phyloP scores from a whole-genome alignment of 345 rosid genomes.

The Turnera subulata region DNA sequence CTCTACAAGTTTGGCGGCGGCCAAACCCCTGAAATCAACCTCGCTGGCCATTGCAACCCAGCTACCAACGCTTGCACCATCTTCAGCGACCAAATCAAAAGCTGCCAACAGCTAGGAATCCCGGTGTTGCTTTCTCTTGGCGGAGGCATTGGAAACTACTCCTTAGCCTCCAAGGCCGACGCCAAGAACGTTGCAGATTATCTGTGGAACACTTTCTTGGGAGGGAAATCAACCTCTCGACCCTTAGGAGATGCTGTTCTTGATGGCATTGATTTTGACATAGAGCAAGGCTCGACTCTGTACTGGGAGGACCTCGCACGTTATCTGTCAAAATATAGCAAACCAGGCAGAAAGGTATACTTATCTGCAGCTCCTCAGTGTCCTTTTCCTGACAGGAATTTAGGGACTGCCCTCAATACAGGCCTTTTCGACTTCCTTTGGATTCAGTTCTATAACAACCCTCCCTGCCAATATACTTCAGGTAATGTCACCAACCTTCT shows the following conservation, averaged over 20 bases:
- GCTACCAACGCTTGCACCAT: background rate
- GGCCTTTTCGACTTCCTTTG: conserved; percentile 18
- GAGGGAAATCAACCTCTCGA: conserved; percentile 11
- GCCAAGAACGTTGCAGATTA: conserved; percentile 10
- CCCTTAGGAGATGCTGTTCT: conserved; percentile 19
- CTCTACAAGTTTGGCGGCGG: conserved; percentile 11
- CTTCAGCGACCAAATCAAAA: background rate
- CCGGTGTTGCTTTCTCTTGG: conserved; percentile 16
- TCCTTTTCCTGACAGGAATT: conserved; percentile 8
- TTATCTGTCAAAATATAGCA: background rate
- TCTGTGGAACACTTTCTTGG: conserved; percentile 14
- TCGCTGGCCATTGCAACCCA: conserved; percentile 19
- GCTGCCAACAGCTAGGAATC: conserved; percentile 13
- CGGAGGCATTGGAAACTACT: conserved; percentile 2
- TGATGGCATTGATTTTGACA: conserved; percentile 21
- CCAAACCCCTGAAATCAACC: conserved; percentile 10
- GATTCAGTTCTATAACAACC: conserved; percentile 21
- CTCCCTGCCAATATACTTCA: conserved; percentile 2
- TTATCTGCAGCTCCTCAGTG: conserved; percentile 24
- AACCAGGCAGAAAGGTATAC: background rate
- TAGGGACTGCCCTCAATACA: conserved; percentile 5
- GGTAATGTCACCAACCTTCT: background rate
- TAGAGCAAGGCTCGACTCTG: conserved; percentile 3
- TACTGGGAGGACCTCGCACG: conserved; percentile 17
- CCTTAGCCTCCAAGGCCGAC: conserved; percentile 13